Conservation (phyloP, 352 stramenopile genomes). For the Globisporangium sylvaticum region DNA sequence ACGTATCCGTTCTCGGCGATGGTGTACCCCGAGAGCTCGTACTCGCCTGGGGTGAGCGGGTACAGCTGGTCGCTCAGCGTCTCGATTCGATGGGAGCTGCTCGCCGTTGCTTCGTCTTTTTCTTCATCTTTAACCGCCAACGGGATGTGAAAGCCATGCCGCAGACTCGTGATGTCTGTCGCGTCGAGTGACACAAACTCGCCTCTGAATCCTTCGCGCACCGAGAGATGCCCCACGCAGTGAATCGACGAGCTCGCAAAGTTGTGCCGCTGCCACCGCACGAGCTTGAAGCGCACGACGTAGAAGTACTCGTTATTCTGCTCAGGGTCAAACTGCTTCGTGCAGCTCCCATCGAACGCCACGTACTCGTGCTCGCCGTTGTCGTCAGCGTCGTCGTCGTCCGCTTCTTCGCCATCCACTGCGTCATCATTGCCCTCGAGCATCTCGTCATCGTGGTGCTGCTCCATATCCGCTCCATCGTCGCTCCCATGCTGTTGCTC, state of each 20-base stretch:
- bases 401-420: background rate
- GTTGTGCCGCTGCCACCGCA: slow-evolving; percentile 29
- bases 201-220: slow-evolving; percentile 10
- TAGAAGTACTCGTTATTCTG: slow-evolving; percentile 20
- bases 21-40: slow-evolving; percentile 49
- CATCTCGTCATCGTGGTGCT: background rate
- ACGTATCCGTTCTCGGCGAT: slow-evolving; percentile 56
- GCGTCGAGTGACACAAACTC: slow-evolving; percentile 16
- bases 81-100: slow-evolving; percentile 18
- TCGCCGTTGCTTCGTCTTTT: background rate
- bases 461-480: background rate
- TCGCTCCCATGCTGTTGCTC: slow-evolving; percentile 7
- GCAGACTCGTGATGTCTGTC: background rate
- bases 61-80: slow-evolving; percentile 24
- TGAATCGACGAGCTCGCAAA: slow-evolving; percentile 20
- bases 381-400: background rate
- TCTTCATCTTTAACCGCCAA: background rate
- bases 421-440: background rate
- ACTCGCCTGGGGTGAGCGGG: slow-evolving; percentile 47
- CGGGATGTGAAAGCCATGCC: slow-evolving; percentile 1
- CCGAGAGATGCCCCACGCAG: slow-evolving; percentile 18
- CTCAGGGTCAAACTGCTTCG: slow-evolving; percentile 8
- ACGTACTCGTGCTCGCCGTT: slow-evolving; percentile 2
- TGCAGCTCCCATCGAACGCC: slow-evolving; percentile 8
- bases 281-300: slow-evolving; percentile 45